Evolutionary conservation across 179 eudicot species (phyloP).

Genomic region (Carnegiea gigantea): DNA sequence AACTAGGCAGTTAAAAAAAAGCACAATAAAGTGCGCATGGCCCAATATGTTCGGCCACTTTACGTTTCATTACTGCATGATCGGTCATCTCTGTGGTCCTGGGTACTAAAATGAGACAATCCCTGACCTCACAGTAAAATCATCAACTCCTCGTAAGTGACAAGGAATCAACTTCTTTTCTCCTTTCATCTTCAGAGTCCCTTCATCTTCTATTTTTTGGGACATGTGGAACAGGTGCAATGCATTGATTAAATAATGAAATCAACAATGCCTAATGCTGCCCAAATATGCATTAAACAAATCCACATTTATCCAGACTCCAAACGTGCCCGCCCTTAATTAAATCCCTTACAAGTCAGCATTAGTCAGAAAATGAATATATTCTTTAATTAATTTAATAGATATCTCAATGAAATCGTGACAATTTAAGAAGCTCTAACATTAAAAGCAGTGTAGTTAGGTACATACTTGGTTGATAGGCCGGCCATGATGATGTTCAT

Average conservation of each 20-base stretch:
- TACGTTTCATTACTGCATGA: too few species aligned
- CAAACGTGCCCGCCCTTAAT: background rate
- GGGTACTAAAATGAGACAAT: too few species aligned
- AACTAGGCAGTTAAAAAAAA: too few species aligned
- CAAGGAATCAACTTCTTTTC: too few species aligned
- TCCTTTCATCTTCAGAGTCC: too few species aligned
- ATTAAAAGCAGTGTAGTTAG: background rate
- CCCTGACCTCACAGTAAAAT: too few species aligned
- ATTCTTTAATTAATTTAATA: background rate
- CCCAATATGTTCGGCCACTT: too few species aligned
- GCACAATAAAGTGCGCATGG: too few species aligned
- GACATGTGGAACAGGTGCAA: too few species aligned
- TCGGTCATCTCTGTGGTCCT: too few species aligned
- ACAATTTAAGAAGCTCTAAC: background rate
- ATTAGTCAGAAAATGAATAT: background rate
- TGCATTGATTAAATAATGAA: background rate
- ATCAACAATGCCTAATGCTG: background rate
- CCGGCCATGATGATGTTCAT: slow-evolving; percentile 92
- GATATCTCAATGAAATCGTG: slow-evolving; percentile 9
- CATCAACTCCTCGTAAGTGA: too few species aligned
- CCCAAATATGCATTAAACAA: background rate
- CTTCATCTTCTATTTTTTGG: too few species aligned
- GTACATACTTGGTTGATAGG: slow-evolving; percentile 71
- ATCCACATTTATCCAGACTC: slow-evolving; percentile 10
- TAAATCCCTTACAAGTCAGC: background rate